Percentiles rank a stretch among this genome's conserved stretches.
Evolutionary conservation across 2,329 filamentous ascomycete genomes (phyloP).

Genomic region (Aspergillus persii): DNA sequence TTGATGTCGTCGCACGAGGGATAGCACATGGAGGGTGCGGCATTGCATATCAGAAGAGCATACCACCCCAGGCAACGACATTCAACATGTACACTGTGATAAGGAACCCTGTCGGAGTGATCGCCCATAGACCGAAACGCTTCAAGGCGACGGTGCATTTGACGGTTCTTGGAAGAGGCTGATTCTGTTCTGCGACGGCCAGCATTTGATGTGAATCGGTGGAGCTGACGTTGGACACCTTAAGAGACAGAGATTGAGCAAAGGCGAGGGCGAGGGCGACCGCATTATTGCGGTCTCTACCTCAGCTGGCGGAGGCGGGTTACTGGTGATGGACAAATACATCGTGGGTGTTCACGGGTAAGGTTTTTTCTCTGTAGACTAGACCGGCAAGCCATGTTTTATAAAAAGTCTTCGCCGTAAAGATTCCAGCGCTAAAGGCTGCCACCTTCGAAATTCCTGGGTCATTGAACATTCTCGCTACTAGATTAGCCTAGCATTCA

Average conservation of each 20-base stretch:
- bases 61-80: slow-evolving; percentile 84
- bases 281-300: not conserved
- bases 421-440: not conserved
- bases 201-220: not conserved
- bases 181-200: not conserved
- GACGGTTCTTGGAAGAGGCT: not conserved
- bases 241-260: not conserved
- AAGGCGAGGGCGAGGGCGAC: not conserved
- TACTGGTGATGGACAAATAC: not conserved
- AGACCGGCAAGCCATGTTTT: not conserved
- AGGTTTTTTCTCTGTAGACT: not conserved
- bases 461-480: not conserved
- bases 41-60: slow-evolving; percentile 81
- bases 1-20: slow-evolving; percentile 69
- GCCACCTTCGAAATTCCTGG: not conserved
- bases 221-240: not conserved
- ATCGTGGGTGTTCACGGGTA: not conserved
- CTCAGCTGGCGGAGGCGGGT: not conserved
- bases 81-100: slow-evolving; percentile 78
- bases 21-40: slow-evolving; percentile 53
- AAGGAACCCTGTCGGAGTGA: slow-evolving; percentile 72
- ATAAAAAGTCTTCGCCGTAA: not conserved
- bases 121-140: slow-evolving; percentile 53
- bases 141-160: not conserved
- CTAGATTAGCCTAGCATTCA: not conserved